Base-by-base conservation (phyloP, 306 rosid genomes). In the Ormosia semicastrata region DNA sequence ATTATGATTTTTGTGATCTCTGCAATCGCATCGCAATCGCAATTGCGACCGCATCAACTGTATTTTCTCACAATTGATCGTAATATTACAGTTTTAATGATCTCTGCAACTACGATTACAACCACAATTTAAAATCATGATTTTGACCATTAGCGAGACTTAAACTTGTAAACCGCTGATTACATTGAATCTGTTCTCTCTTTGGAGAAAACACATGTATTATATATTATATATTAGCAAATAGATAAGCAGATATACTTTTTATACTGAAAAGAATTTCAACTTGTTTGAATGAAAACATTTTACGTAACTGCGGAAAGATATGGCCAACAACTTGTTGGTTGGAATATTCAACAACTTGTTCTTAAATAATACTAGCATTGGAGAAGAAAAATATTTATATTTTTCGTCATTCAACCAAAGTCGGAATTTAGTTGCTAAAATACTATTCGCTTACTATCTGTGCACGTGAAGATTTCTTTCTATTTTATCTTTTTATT, bases 261-360 rank as follows among this genome's bases (percentile, higher is more conserved):
- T 80, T 78, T 46, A 73, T 87, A 73, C 67, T 81, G 46, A 70
- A 78, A 74, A 81, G 69, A 46, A 81, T 65, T 73, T 81, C 91
- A 85, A 88, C 87, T 85, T 80, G 87, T 71, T 82, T 82, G 88
- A 85, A 85, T 71, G 49, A 50, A 79, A 17, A 29, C 40, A 82
- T 39, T 59, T 82, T 83, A 79, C 87, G 84, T 53, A 82, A 75
- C 67, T 29, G 4, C 59, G 54, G 81, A 71, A 46, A 75, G 66
- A 76, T 39, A 66, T 44, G 41, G 75, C 85, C 86, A 75, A 82
- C 43, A n/a, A n/a, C 32, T 65, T 8, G 18, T 52, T 59, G 29
- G 79, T 66, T 71, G 34, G 67, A 83, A 76, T 39, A 79, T 63
- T 76, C 80, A 73, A 73, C 86, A 66, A 58, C 14, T 59, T 72